Conservation (phyloP, 306 rosid species). For the Parietaria judaica region DNA sequence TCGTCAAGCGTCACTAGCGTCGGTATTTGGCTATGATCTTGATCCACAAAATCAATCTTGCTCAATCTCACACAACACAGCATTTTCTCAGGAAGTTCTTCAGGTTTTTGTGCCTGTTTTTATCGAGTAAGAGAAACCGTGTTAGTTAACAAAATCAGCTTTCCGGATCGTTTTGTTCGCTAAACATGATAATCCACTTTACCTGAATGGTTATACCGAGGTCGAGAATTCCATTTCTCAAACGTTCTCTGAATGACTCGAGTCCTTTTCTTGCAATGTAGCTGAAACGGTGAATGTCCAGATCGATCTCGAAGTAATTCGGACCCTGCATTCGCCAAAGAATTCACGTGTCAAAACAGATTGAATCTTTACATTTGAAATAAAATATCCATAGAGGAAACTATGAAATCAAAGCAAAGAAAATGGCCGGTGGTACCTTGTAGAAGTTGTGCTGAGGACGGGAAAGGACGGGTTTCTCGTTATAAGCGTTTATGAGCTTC, state of each 20-base stretch:
- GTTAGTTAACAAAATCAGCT: conserved; percentile 13
- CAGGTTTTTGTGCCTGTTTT: conserved; percentile 78
- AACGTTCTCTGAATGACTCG: conserved; percentile 71
- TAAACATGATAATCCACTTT: not conserved
- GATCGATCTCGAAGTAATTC: conserved; percentile 89
- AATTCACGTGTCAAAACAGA: not conserved
- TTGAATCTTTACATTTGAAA: too few relatives aligned
- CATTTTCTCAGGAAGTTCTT: conserved; percentile 87
- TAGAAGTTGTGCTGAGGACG: conserved; percentile 89
- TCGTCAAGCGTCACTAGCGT: conserved; percentile 49
- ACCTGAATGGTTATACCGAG: conserved; percentile 90
- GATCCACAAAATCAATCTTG: conserved; percentile 70
- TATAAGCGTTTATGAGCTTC: conserved; percentile 73
- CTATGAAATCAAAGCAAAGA: too few relatives aligned
- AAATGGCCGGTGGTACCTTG: conserved; percentile 30
- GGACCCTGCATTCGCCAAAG: conserved; percentile 49
- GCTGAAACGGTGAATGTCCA: conserved; percentile 94
- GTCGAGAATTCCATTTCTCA: conserved; percentile 67
- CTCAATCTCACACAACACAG: conserved; percentile 82
- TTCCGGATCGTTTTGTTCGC: not conserved
- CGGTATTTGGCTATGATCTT: conserved; percentile 48
- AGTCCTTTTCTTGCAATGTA: conserved; percentile 93
- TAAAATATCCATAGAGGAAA: too few relatives aligned
- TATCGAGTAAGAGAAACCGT: not conserved
- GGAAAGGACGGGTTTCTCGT: conserved; percentile 88